phyloP scores from a whole-genome alignment of 805 yeast genomes.

The Cyberlindnera subsufficiens region DNA sequence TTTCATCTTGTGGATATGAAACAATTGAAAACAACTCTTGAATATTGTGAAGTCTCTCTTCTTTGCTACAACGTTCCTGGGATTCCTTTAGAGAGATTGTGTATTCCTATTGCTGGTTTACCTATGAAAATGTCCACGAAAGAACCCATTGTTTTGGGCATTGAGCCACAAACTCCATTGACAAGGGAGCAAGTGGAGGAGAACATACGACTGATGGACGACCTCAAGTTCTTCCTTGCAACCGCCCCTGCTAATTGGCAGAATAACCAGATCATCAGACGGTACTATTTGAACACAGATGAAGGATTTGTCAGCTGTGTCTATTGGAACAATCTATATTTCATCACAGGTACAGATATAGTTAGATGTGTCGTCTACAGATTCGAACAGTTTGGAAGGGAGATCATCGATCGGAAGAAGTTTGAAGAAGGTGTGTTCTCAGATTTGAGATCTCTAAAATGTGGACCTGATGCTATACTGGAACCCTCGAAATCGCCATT shows the following conservation, averaged over 20 bases:
- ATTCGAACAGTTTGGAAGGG: slow-evolving; percentile 85
- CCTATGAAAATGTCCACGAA: slow-evolving; percentile 1
- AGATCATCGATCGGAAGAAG: slow-evolving; percentile 79
- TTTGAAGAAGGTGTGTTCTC: slow-evolving; percentile 96
- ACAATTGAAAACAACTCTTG: background rate
- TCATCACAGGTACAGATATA: slow-evolving; percentile 93
- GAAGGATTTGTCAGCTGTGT: slow-evolving; percentile 93
- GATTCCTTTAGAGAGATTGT: too few relatives aligned
- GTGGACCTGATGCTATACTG: slow-evolving; percentile 80
- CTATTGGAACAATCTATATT: slow-evolving; percentile 84
- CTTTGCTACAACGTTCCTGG: too few relatives aligned
- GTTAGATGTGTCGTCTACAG: slow-evolving; percentile 87
- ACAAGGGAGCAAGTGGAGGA: slow-evolving; percentile 34
- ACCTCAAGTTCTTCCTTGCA: slow-evolving; percentile 76
- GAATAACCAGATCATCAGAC: slow-evolving; percentile 76
- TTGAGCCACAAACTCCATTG: background rate
- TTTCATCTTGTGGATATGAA: slow-evolving; percentile 8
- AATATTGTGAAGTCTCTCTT: slow-evolving; percentile 4
- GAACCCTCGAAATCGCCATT: slow-evolving; percentile 86
- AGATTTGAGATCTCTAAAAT: slow-evolving; percentile 79
- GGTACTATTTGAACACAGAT: slow-evolving; percentile 79
- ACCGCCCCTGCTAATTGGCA: slow-evolving; percentile 97
- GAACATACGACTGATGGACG: slow-evolving; percentile 60
- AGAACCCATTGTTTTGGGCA: background rate
- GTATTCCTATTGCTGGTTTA: too few relatives aligned